Base-by-base conservation (phyloP, 2,329 filamentous ascomycete genomes). In the Myriosclerotinia curreyana region DNA sequence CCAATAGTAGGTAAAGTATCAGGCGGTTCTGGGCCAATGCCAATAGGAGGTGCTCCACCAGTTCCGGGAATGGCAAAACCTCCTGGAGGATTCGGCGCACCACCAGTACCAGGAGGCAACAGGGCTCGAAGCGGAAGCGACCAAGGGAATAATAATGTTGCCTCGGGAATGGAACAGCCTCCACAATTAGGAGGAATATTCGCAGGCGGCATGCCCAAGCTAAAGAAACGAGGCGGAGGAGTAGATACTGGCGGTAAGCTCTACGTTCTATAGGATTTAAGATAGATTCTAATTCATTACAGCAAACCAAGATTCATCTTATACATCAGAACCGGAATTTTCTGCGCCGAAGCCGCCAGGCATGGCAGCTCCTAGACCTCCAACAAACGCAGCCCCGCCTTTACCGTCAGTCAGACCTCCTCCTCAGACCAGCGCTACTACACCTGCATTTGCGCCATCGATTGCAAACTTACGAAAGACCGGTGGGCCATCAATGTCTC, bases 201-300 rank as follows among this genome's bases (percentile, higher is more conserved):
- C 74, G 92, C 91, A 1, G 93, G 92, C 44, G 95, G 94, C 46
- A 98, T 98, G 85, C 95, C 95, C 3, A 98, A 97, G 79, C 76
- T 99, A 73, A 90, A 91, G 76, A 97, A 96, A 79, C 84, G 88
- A 3, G 90, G 92, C 64, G 93, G 91, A 55, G 89, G 89, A 48
- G 81, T 94, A 65, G 84, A 92, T 76, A 94, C 90, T 1, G 90
- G 87, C 75, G 82, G 82, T 83, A 71, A 81, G 60, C 31, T 51
- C 22, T 14, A 34, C 22, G n/a, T 64, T 64, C 11, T 50, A 55
- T 49, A 8, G 40, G 54, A 31, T 49, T 15, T 44, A 31, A 14
- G 25, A 52, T 34, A 7, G 49, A 59, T 52, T 56, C 44, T 56
- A 49, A 71, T 75, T 60, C 76, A 67, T 50, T 42, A 53, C 17